Conservation (phyloP, 129 eudicot species). For the Artemisia annua region DNA sequence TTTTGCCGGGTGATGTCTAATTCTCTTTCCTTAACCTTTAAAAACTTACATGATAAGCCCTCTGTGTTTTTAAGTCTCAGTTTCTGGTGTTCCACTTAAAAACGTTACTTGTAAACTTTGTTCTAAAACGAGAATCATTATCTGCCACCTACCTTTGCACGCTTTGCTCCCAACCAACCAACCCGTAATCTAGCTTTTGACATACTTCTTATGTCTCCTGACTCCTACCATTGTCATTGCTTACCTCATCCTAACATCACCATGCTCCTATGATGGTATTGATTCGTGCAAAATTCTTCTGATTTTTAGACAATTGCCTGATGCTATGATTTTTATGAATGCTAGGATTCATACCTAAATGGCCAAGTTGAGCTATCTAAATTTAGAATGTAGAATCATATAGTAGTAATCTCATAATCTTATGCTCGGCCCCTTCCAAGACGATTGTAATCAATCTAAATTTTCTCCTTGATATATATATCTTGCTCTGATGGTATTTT, state of each 20-base stretch:
- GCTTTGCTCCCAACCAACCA: constrained; percentile 27
- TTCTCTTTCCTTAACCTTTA: constrained; percentile 17
- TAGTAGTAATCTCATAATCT: too few species aligned
- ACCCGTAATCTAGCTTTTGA: constrained; percentile 21
- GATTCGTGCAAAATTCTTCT: not conserved
- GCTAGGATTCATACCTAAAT: not conserved
- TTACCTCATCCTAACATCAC: constrained; percentile 30
- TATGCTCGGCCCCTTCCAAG: too few species aligned
- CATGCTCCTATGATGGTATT: not conserved
- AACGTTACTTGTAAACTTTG: constrained; percentile 21
- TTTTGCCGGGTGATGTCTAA: constrained; percentile 21
- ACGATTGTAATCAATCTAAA: too few species aligned
- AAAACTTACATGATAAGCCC: constrained; percentile 18
- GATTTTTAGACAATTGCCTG: too few species aligned
- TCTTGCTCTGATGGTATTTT: too few species aligned
- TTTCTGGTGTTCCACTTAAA: constrained; percentile 14
- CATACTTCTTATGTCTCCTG: constrained; percentile 19
- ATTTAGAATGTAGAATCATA: too few species aligned
- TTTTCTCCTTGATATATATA: too few species aligned
- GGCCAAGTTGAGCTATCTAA: too few species aligned
- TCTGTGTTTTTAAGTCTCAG: constrained; percentile 21
- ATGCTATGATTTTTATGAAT: too few species aligned
- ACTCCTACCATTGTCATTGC: constrained; percentile 31
- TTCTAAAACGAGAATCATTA: constrained; percentile 27
- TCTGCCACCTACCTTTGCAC: constrained; percentile 34